Base-by-base conservation (phyloP, 2,329 filamentous ascomycete species). In the Fusarium citri region DNA sequence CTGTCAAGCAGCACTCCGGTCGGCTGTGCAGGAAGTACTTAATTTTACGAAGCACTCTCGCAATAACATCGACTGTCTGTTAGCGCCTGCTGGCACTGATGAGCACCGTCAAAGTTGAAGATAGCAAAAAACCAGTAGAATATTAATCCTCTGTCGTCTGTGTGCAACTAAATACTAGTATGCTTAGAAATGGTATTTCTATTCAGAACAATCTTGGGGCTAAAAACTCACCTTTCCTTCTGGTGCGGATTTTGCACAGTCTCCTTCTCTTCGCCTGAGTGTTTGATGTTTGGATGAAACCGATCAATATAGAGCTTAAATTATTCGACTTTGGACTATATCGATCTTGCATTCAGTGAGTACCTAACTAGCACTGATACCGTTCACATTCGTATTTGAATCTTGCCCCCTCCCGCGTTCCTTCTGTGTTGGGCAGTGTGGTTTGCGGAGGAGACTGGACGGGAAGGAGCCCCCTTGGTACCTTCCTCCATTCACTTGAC, bases 401-500 rank as follows among this genome's bases (percentile, higher is more conserved):
- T 28, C 10, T 20, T 45, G 23, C 30, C 31, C 47, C 25, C 43
- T 64, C 28, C 51, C 41, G 20, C 23, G 53, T 22, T 28, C 40
- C n/a, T 30, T 9, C 41, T n/a, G 22, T 26, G 54, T 46, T 40
- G 34, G 23, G 42, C n/a, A 54, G 49, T 56, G n/a, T 20, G 40
- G 45, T 26, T 34, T 25, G 23, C 9, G 31, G 15, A 53, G n/a
- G 18, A 46, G 25, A 48, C 34, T 37, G 34, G 34, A n/a, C 6
- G 64, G 63, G 68, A 64, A 71, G 68, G 55, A 25, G 41, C 28
- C 37, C 26, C 12, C 25, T 62, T 28, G 15, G 34, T 63, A 57
- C 51, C 40, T 66, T 42, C 59, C 48, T 26, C 34, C 16, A 53
- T 43, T 43, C 41, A 26, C 30, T 40, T 43, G 31, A 53, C 49